phyloP scores from a whole-genome alignment of 805 yeast species.

The Spathaspora boniae region DNA sequence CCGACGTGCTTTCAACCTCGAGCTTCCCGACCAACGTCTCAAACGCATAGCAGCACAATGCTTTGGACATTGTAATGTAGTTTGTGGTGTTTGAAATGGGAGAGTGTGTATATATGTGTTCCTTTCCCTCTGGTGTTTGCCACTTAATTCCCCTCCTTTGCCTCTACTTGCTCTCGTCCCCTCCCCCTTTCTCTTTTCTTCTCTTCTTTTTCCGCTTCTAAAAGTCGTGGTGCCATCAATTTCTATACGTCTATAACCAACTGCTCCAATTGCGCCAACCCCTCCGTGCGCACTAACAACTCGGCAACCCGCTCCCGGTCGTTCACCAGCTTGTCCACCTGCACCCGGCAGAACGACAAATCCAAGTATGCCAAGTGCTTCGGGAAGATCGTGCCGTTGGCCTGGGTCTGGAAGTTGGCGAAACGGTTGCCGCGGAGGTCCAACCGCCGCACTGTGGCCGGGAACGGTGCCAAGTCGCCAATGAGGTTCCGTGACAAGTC shows the following conservation, averaged over 20 bases:
- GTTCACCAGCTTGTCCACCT: background rate
- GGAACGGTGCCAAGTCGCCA: slow-evolving; percentile 13
- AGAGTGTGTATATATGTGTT: background rate
- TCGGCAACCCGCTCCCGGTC: too few species aligned
- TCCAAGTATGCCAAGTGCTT: slow-evolving; percentile 10
- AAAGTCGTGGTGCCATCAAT: slow-evolving; percentile 1
- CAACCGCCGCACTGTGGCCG: slow-evolving; percentile 12
- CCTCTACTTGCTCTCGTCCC: too few species aligned
- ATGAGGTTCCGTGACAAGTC: slow-evolving; percentile 25
- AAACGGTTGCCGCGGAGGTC: slow-evolving; percentile 22
- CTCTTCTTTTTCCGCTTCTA: slow-evolving; percentile 1
- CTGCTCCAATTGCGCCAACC: slow-evolving; percentile 1
- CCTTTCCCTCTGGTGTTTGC: background rate
- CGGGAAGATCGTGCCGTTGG: slow-evolving; percentile 11
- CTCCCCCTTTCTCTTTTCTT: too few species aligned
- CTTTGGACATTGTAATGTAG: slow-evolving; percentile 34
- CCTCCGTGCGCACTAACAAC: background rate
- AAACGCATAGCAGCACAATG: slow-evolving; percentile 37
- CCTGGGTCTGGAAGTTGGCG: slow-evolving; percentile 8
- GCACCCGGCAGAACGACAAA: slow-evolving; percentile 14
- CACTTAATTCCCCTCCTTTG: too few species aligned
- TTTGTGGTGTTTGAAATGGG: background rate
- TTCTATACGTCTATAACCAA: slow-evolving; percentile 2
- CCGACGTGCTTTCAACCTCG: slow-evolving; percentile 10
- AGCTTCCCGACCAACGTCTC: slow-evolving; percentile 26